A percentile compares a stretch with the other conserved stretches of the same genome.
Evolutionary conservation across 163 green algal genomes (phyloP).

Genomic region (Prototheca cutis): DNA sequence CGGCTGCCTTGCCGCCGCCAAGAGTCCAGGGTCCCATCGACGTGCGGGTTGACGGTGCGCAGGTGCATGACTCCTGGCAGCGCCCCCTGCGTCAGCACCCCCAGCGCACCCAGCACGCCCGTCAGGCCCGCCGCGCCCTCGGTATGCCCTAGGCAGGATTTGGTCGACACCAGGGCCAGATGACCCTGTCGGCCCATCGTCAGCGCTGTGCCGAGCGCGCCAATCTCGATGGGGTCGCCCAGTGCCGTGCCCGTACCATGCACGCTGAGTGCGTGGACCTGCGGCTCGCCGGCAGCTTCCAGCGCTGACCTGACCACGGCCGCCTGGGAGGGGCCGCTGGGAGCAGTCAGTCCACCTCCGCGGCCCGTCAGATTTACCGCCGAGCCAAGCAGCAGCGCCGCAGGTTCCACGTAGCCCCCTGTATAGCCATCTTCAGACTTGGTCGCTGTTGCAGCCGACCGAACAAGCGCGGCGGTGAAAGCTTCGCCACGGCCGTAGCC

Average conservation of each 20-base stretch:
- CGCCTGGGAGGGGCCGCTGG: conserved; percentile 51
- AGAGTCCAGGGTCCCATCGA: conserved; percentile 5
- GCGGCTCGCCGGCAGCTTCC: neutral
- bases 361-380: conserved; percentile 75
- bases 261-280: conserved; percentile 20
- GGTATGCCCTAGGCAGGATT: conserved; percentile 36
- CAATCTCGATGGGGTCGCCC: conserved; percentile 53
- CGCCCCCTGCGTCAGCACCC: neutral
- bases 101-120: conserved; percentile 8
- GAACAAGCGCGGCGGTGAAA: neutral
- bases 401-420: neutral
- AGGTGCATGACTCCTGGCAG: conserved; percentile 35
- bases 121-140: conserved; percentile 27
- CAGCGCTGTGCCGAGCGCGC: conserved; percentile 1
- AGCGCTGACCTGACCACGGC: conserved; percentile 51
- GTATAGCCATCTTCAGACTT: too few species aligned
- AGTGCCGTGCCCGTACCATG: conserved; percentile 30
- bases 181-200: neutral
- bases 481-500: conserved; percentile 26
- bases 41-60: conserved; percentile 27
- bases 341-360: conserved; percentile 39
- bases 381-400: conserved; percentile 21
- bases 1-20: too few species aligned
- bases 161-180: conserved; percentile 17
- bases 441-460: too few species aligned